Conservation (phyloP, 306 rosid species). For the Vigna mungo region DNA sequence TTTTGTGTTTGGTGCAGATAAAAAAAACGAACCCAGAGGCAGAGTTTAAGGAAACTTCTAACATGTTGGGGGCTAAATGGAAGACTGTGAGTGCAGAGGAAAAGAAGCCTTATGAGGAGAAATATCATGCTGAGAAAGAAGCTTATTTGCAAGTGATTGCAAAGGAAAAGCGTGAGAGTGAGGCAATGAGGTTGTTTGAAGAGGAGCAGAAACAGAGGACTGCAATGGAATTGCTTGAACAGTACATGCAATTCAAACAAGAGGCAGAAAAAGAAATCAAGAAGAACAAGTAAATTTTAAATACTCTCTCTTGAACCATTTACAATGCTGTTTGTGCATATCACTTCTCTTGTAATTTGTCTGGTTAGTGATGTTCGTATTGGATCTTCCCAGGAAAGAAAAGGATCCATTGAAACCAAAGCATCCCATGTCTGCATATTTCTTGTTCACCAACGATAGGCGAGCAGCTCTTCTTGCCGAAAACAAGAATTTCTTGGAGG, state of each 20-base stretch:
- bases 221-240: constrained; percentile 94
- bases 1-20: constrained; percentile 51
- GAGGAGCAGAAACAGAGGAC: constrained; percentile 87
- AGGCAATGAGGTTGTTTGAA: constrained; percentile 86
- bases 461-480: constrained; percentile 67
- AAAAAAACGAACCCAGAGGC: constrained; percentile 88
- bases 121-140: constrained; percentile 73
- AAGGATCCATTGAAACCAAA: constrained; percentile 96
- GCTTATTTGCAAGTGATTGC: constrained; percentile 67
- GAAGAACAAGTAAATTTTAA: constrained; percentile 59
- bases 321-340: neutral
- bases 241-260: constrained; percentile 81
- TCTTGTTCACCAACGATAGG: constrained; percentile 77
- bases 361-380: constrained; percentile 7
- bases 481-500: constrained; percentile 70
- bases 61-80: constrained; percentile 89
- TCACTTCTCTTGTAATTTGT: neutral
- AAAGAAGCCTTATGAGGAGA: constrained; percentile 88
- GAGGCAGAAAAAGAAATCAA: constrained; percentile 68
- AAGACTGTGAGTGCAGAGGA: constrained; percentile 74
- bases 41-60: constrained; percentile 76
- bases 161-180: constrained; percentile 82
- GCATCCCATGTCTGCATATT: constrained; percentile 85
- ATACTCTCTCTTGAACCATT: neutral
- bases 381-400: constrained; percentile 64